A percentile compares a stretch with the other conserved stretches of the same genome.
Evolutionary conservation across 768 basidiomycete species (phyloP).

Genomic region (Pleurotus eryngii): DNA sequence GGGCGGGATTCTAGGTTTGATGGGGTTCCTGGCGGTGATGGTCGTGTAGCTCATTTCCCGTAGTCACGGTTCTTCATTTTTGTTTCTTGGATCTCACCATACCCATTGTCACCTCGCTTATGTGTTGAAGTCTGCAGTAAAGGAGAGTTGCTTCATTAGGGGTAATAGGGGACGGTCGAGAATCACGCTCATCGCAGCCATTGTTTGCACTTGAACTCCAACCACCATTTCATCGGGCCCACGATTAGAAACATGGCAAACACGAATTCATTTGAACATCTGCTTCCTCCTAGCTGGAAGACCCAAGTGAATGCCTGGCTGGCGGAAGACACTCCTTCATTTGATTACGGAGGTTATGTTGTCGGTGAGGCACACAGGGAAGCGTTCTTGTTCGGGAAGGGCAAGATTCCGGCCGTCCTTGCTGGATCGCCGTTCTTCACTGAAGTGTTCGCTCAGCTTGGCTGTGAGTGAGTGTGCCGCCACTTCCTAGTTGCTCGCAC

Average conservation of each 20-base stretch:
- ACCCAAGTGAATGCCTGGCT: constrained; percentile 78
- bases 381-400: constrained; percentile 91
- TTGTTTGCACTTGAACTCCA: neutral
- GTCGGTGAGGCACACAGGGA: constrained; percentile 87
- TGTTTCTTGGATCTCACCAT: no score
- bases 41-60: neutral
- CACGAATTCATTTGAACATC: constrained; percentile 48
- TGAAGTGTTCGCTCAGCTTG: constrained; percentile 86
- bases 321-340: constrained; percentile 90
- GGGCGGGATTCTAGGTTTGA: neutral
- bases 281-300: constrained; percentile 95
- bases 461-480: constrained; percentile 70
- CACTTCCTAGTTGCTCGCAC: neutral
- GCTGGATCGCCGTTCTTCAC: constrained; percentile 96
- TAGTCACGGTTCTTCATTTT: no score
- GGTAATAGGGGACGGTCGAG: no score
- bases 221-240: neutral
- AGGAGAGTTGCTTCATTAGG: no score
- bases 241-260: neutral
- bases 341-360: constrained; percentile 95
- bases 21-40: neutral
- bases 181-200: no score
- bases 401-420: constrained; percentile 70
- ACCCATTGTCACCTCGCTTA: no score
- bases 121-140: no score